phyloP scores from a whole-genome alignment of 805 yeast genomes.

The Hemisphaericaspora nanyangensis region DNA sequence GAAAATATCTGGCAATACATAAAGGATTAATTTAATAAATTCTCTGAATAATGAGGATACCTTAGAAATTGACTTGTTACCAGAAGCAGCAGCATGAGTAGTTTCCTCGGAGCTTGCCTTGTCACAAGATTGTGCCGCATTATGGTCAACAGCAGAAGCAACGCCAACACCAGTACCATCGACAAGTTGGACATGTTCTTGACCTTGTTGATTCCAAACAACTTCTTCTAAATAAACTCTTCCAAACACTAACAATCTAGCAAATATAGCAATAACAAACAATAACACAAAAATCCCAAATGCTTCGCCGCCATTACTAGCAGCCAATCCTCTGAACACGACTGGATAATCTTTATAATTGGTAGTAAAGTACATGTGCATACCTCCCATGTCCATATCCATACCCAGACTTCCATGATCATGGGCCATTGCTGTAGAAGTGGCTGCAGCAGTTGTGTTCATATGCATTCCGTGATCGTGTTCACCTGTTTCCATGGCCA shows the following conservation, averaged over 20 bases:
- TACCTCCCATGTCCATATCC: constrained; percentile 29
- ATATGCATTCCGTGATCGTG: constrained; percentile 9
- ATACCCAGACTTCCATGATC: constrained; percentile 6
- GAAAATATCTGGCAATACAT: constrained; percentile 60
- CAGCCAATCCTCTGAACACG: constrained; percentile 51
- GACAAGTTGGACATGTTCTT: neutral
- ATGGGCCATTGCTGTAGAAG: constrained; percentile 7
- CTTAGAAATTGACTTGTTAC: constrained; percentile 8
- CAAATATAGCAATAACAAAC: constrained; percentile 54
- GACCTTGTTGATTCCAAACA: constrained; percentile 48
- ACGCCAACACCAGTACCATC: constrained; percentile 4
- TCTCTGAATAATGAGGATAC: constrained; percentile 42
- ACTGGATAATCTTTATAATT: constrained; percentile 56
- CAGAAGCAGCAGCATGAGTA: constrained; percentile 4
- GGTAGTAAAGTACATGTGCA: constrained; percentile 59
- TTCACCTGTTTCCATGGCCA: constrained; percentile 10
- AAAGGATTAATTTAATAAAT: constrained; percentile 49
- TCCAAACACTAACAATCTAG: constrained; percentile 56
- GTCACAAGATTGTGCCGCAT: neutral
- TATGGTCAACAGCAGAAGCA: neutral
- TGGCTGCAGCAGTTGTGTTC: constrained; percentile 8
- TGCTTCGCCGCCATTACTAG: constrained; percentile 54
- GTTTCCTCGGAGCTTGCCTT: neutral
- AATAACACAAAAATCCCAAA: constrained; percentile 70
- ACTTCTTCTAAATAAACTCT: constrained; percentile 64